Conservation (phyloP, 371 early-diverging fungal genomes). For the Batrachochytrium dendrobatidis region DNA sequence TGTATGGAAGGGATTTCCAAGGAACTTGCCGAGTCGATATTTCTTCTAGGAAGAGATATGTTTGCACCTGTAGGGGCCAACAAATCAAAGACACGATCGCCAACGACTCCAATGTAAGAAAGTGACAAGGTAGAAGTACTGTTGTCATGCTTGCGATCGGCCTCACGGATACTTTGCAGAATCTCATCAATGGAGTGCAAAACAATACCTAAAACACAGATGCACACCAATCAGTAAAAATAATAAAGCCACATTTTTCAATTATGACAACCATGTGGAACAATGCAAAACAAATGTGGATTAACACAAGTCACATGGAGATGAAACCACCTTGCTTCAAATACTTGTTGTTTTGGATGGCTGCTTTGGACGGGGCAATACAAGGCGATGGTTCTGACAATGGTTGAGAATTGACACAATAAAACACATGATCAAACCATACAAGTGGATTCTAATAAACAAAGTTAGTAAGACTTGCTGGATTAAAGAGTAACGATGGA, state of each 20-base stretch:
- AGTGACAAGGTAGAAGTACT: neutral
- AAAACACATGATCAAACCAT: neutral
- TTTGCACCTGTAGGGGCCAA: neutral
- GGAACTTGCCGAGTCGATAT: neutral
- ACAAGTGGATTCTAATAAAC: neutral
- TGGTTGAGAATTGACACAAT: neutral
- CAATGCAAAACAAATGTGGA: too few species aligned
- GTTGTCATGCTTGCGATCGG: neutral
- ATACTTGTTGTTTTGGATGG: too few species aligned
- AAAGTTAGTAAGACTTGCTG: neutral
- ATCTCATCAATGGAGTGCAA: neutral
- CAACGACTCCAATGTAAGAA: neutral
- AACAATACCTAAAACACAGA: neutral
- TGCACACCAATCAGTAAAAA: too few species aligned
- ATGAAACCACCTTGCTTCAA: too few species aligned
- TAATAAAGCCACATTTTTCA: too few species aligned
- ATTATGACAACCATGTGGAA: too few species aligned
- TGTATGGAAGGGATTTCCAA: neutral
- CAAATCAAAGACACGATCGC: neutral
- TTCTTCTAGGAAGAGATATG: neutral
- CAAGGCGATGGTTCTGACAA: too few species aligned
- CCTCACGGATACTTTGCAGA: neutral
- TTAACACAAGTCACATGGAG: too few species aligned
- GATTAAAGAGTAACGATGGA: neutral
- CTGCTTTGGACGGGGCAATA: too few species aligned